A percentile compares a stretch with the other conserved stretches of the same genome.
phyloP scores from a whole-genome alignment of 768 basidiomycete species.

The Phaeotremella skinneri region DNA sequence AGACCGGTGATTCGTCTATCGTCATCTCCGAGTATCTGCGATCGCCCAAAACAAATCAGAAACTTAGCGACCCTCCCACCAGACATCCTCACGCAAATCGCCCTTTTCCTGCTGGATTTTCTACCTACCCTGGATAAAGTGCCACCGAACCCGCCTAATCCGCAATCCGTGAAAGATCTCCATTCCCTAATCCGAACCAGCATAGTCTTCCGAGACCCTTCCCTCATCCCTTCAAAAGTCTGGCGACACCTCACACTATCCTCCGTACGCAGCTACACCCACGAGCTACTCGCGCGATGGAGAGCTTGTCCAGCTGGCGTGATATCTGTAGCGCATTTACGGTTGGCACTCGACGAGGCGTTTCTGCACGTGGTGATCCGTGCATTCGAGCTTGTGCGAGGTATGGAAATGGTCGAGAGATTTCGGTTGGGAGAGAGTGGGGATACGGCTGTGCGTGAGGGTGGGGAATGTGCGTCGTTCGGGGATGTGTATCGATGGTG shows the following conservation, averaged over 20 bases:
- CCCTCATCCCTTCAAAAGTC: constrained; percentile 9
- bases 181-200: constrained; percentile 13
- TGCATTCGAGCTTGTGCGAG: not conserved
- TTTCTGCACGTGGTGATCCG: constrained; percentile 18
- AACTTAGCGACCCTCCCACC: constrained; percentile 5
- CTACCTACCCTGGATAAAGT: not conserved
- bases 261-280: constrained; percentile 9
- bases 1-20: not conserved
- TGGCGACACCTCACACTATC: constrained; percentile 18
- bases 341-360: constrained; percentile 14
- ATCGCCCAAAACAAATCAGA: not conserved
- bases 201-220: constrained; percentile 1
- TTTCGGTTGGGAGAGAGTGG: not conserved
- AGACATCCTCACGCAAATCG: constrained; percentile 16
- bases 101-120: constrained; percentile 9
- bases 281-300: constrained; percentile 17
- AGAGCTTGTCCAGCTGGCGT: constrained; percentile 23
- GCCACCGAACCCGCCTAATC: not conserved
- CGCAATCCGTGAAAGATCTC: constrained; percentile 2
- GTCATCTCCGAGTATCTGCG: not conserved
- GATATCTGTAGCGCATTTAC: constrained; percentile 6
- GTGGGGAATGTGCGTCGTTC: not conserved
- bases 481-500: constrained; percentile 35
- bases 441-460: not conserved
- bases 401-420: not conserved